phyloP scores from a whole-genome alignment of 1,284 basidiomycete genomes.

The Rhodotorula sp. region DNA sequence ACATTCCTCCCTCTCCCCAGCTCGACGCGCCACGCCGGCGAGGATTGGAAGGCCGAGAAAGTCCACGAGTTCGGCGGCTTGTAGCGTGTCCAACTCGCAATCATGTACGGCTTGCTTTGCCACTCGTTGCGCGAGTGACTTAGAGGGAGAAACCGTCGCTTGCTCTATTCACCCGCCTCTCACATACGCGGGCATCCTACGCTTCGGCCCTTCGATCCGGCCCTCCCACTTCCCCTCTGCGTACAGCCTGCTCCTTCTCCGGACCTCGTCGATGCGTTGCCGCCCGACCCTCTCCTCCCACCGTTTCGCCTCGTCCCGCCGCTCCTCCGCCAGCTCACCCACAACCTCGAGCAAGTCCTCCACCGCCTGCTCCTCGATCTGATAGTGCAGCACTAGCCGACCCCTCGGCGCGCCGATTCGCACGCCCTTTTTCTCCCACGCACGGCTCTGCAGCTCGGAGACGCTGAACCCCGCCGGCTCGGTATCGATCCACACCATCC shows the following conservation, averaged over 20 bases:
- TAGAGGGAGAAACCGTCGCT: background rate
- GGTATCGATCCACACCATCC: constrained; percentile 79
- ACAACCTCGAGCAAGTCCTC: constrained; percentile 54
- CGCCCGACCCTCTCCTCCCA: background rate
- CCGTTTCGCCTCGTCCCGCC: constrained; percentile 43
- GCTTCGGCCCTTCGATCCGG: background rate
- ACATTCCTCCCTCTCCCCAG: too few relatives aligned
- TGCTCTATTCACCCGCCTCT: background rate
- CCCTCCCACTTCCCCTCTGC: constrained; percentile 16
- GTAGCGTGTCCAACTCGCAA: too few relatives aligned
- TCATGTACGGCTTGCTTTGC: too few relatives aligned
- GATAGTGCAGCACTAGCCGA: constrained; percentile 82
- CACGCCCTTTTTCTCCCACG: constrained; percentile 57
- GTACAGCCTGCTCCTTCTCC: background rate
- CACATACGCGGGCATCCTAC: constrained; percentile 1
- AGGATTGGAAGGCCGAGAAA: too few relatives aligned
- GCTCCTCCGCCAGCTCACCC: constrained; percentile 25
- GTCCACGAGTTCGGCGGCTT: too few relatives aligned
- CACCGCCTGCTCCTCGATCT: constrained; percentile 70
- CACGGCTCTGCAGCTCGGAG: constrained; percentile 63
- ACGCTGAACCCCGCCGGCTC: constrained; percentile 68
- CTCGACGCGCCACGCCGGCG: too few relatives aligned
- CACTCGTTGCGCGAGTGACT: too few relatives aligned
- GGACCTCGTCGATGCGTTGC: background rate
- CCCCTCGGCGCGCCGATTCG: constrained; percentile 62